Evolutionary conservation across 2,329 filamentous ascomycete genomes (phyloP), one percentile per base, ranked within the genome.

Genomic region (Fusarium brevicatenulatum): DNA sequence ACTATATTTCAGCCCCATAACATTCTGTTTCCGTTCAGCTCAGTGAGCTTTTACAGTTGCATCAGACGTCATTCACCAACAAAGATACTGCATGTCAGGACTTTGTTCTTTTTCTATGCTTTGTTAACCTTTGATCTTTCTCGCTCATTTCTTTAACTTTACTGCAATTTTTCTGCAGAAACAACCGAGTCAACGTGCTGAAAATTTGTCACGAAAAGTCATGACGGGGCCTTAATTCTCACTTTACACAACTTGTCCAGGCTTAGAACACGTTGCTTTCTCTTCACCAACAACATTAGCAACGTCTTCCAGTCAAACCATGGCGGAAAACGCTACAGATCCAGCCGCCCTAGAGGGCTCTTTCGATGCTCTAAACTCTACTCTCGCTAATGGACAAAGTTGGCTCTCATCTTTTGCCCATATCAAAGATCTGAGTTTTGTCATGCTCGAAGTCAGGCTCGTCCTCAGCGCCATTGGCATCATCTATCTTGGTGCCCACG

Each of bases 401-500:
- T 66, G n/a, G 76, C 76, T 57, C 23, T 76, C 77, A 9, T 71
- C 80, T n/a, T 73, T 81, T 57, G 71, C 76, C 15, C 77, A 74
- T 42, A 56, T 83, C 12, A 80, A 75, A 69, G 78, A 84, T 43
- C 76, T 78, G 34, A 82, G 85, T 63, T 82, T 86, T 63, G 76
- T 89, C 42, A 53, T 84, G 2, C 81, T 89, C 16, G 83, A 89
- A 69, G 64, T 79, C 21, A 85, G 85, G 70, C 84, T 90, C 50
- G 80, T 89, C 63, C 78, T 91, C 67, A 91, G 93, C 34, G 92
- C 95, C 19, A 82, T 97, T 21, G 91, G 93, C 70, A 93, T 95
- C 59, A 97, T 98, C 78, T 96, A 93, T 82, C 87, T 94, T 9
- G 93, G 93, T 53, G 90, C 95, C 13, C 93, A 97, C 81, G 93